Conservation (phyloP, 1,284 basidiomycete genomes). For the Psilocybe mexicana region DNA sequence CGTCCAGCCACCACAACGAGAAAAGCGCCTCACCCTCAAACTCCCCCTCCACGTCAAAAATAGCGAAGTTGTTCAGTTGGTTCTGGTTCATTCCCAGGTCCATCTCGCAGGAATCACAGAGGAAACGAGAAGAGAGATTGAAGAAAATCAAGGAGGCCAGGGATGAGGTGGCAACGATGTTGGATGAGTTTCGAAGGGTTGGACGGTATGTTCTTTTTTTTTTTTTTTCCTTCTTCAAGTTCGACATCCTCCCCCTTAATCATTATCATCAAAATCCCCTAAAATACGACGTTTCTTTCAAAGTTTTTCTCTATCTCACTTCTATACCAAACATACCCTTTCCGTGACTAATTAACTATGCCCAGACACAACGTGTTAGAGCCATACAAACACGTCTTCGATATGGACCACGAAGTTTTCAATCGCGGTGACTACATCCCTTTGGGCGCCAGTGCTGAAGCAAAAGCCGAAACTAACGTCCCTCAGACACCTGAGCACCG, state of each 20-base stretch:
- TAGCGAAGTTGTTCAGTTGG: not conserved
- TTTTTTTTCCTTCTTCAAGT: not conserved
- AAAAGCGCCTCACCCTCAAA: no score
- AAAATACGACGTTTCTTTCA: no score
- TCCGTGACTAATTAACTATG: not conserved
- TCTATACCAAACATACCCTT: not conserved
- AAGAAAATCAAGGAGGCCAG: constrained; percentile 41
- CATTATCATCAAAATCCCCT: not conserved
- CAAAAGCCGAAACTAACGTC: not conserved
- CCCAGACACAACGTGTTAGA: constrained; percentile 64
- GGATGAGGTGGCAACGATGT: constrained; percentile 36
- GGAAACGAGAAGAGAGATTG: constrained; percentile 4
- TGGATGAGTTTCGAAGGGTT: constrained; percentile 52
- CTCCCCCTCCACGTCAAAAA: no score
- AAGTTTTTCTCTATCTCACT: no score
- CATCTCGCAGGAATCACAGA: not conserved
- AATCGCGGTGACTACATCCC: not conserved
- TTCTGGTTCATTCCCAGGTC: not conserved
- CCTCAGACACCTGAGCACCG: constrained; percentile 54
- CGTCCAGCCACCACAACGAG: no score
- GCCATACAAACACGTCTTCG: constrained; percentile 68
- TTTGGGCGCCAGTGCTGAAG: not conserved
- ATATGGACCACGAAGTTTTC: constrained; percentile 24
- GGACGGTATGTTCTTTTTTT: constrained; percentile 44
- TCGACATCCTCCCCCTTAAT: not conserved